These are phyloP conservation scores for Drosera spatulata DNA, from an alignment of 179 eudicot genomes.

Conservation along the genomic window DNA sequence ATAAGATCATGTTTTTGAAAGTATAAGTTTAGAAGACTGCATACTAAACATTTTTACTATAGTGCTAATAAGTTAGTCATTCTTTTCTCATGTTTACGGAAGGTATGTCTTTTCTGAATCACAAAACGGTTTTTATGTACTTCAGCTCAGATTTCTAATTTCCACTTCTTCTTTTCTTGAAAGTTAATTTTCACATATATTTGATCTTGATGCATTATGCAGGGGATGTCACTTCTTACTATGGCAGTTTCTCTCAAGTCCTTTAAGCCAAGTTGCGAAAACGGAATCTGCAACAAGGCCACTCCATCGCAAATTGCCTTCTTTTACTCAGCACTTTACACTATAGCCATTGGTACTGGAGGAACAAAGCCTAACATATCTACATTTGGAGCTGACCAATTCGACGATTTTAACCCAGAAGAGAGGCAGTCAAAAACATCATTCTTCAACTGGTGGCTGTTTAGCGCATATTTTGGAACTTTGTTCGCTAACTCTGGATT, in stretches of 20 bases:
- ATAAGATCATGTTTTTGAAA: too few relatives aligned
- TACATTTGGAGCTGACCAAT: conserved; percentile 84
- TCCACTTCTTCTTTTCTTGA: too few relatives aligned
- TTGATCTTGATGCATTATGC: neutral
- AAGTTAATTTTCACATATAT: too few relatives aligned
- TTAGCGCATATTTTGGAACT: conserved; percentile 57
- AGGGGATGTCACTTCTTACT: conserved; percentile 83
- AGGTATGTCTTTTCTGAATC: too few relatives aligned
- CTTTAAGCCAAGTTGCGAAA: conserved; percentile 48
- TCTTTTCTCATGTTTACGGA: too few relatives aligned
- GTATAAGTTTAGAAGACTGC: too few relatives aligned
- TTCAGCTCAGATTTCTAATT: too few relatives aligned
- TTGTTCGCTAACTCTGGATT: conserved; percentile 54
- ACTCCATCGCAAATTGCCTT: conserved; percentile 30
- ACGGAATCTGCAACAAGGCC: conserved; percentile 48
- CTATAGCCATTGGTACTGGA: conserved; percentile 71
- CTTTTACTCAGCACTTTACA: conserved; percentile 64
- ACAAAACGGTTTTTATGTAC: too few relatives aligned
- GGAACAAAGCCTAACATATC: conserved; percentile 89
- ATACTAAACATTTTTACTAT: too few relatives aligned
- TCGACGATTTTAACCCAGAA: conserved; percentile 44
- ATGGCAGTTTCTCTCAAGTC: conserved; percentile 51
- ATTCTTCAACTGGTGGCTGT: conserved; percentile 96
- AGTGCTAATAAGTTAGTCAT: too few relatives aligned
- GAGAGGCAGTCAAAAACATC: conserved; percentile 63